Evolutionary conservation across 768 basidiomycete genomes (phyloP).

Genomic region (Leccinum broughii): DNA sequence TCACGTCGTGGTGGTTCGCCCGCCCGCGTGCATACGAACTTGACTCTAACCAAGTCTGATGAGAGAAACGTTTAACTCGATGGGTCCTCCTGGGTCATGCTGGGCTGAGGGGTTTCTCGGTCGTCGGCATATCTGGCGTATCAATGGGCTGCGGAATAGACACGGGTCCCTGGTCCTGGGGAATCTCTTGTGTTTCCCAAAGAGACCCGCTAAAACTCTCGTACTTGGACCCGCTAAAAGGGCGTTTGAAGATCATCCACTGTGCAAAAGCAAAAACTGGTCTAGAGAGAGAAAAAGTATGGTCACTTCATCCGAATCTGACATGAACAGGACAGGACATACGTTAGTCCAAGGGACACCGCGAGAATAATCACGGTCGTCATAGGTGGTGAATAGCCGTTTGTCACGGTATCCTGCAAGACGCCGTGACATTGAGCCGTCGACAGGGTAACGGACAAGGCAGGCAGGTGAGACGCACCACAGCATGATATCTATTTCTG

Average conservation of each 20-base stretch:
- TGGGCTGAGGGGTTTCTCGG: constrained; percentile 17
- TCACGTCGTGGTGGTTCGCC: constrained; percentile 7
- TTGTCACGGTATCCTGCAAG: constrained; percentile 46
- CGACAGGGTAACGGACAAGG: not conserved
- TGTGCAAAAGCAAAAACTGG: constrained; percentile 55
- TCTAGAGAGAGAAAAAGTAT: constrained; percentile 30
- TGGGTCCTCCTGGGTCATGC: not conserved
- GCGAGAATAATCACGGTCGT: constrained; percentile 52
- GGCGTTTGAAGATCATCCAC: constrained; percentile 49
- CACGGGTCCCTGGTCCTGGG: constrained; percentile 23
- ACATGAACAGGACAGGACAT: constrained; percentile 26
- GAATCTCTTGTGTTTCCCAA: constrained; percentile 24
- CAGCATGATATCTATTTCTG: constrained; percentile 55
- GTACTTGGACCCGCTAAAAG: constrained; percentile 41
- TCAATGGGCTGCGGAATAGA: constrained; percentile 11
- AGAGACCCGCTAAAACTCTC: constrained; percentile 28
- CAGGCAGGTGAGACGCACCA: constrained; percentile 38
- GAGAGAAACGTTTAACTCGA: constrained; percentile 5
- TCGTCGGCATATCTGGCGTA: constrained; percentile 19
- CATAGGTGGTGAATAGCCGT: constrained; percentile 51
- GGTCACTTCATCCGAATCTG: not conserved
- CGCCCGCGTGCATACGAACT: constrained; percentile 9
- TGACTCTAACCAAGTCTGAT: not conserved
- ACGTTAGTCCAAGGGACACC: constrained; percentile 58
- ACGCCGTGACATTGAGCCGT: not conserved